Evolutionary conservation across 306 rosid genomes (phyloP).

Genomic region (Morella rubra): DNA sequence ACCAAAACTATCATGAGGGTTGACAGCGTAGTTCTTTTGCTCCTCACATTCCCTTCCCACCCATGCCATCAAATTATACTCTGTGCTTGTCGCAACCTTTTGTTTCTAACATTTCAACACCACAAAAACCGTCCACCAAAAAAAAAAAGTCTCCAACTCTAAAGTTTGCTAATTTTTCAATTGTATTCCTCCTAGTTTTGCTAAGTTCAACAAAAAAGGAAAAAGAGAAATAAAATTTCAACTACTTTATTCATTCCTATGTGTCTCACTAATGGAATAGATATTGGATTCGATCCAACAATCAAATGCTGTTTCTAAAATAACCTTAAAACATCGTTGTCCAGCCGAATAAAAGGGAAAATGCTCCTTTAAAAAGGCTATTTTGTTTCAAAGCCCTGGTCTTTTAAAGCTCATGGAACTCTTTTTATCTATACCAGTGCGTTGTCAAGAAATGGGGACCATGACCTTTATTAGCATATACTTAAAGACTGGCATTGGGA

Average conservation of each 20-base stretch:
- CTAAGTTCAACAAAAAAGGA: too few relatives aligned
- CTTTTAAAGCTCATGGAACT: slow-evolving; percentile 12
- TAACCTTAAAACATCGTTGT: slow-evolving; percentile 31
- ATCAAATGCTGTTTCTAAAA: slow-evolving; percentile 18
- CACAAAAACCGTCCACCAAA: slow-evolving; percentile 5
- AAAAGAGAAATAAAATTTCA: too few relatives aligned
- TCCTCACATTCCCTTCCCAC: slow-evolving; percentile 38
- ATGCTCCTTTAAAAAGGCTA: neutral
- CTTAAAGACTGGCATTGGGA: slow-evolving; percentile 32
- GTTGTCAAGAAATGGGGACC: slow-evolving; percentile 52
- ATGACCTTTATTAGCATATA: slow-evolving; percentile 34
- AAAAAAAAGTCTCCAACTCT: neutral
- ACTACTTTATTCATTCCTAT: slow-evolving; percentile 23
- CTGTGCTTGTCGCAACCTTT: slow-evolving; percentile 24
- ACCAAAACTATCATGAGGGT: slow-evolving; percentile 53
- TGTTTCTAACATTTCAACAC: slow-evolving; percentile 32
- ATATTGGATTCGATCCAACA: slow-evolving; percentile 36
- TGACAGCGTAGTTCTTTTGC: slow-evolving; percentile 22
- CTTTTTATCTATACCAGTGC: slow-evolving; percentile 36
- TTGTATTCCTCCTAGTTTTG: too few relatives aligned
- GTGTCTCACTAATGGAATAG: slow-evolving; percentile 33
- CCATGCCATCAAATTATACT: slow-evolving; percentile 36
- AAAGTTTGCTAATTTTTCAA: neutral
- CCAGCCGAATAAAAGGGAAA: slow-evolving; percentile 7
- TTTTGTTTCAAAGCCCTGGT: slow-evolving; percentile 13